phyloP scores from a whole-genome alignment of 2,329 filamentous ascomycete genomes.

The Colletotrichum caudatum region DNA sequence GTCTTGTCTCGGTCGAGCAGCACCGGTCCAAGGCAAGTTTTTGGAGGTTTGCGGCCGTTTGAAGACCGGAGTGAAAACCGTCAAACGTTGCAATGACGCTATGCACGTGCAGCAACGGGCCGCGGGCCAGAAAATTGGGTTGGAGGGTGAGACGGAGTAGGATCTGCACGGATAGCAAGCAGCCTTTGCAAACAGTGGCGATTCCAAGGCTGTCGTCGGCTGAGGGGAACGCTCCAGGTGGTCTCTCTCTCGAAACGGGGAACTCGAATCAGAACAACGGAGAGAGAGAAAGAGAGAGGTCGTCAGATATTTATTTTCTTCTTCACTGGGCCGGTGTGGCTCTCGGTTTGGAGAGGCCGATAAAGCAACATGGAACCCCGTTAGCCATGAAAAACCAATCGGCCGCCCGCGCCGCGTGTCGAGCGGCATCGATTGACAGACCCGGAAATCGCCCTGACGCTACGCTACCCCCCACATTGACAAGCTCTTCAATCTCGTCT shows the following conservation, averaged over 20 bases:
- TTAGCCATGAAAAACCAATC: not conserved
- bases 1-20: slow-evolving; percentile 9
- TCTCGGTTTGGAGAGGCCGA: slow-evolving; percentile 27
- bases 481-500: slow-evolving; percentile 26
- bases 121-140: slow-evolving; percentile 16
- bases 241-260: not conserved
- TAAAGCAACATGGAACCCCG: slow-evolving; percentile 17
- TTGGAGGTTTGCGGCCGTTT: slow-evolving; percentile 3
- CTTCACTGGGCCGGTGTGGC: slow-evolving; percentile 18
- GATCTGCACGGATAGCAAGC: slow-evolving; percentile 29
- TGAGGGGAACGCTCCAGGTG: slow-evolving; percentile 6
- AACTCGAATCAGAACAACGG: not conserved
- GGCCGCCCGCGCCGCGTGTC: slow-evolving; percentile 1
- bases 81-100: slow-evolving; percentile 35
- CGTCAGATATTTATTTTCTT: slow-evolving; percentile 37
- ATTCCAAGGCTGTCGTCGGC: slow-evolving; percentile 25
- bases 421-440: slow-evolving; percentile 24
- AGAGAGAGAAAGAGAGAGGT: slow-evolving; percentile 12
- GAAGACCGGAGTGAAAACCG: slow-evolving; percentile 15
- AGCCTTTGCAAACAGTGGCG: slow-evolving; percentile 24
- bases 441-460: slow-evolving; percentile 29
- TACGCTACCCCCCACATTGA: slow-evolving; percentile 35
- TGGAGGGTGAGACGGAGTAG: slow-evolving; percentile 20
- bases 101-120: slow-evolving; percentile 28
- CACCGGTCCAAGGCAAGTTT: slow-evolving; percentile 3